Evolutionary conservation across 352 stramenopile genomes (phyloP).

Genomic region (Phytophthora tentaculata): DNA sequence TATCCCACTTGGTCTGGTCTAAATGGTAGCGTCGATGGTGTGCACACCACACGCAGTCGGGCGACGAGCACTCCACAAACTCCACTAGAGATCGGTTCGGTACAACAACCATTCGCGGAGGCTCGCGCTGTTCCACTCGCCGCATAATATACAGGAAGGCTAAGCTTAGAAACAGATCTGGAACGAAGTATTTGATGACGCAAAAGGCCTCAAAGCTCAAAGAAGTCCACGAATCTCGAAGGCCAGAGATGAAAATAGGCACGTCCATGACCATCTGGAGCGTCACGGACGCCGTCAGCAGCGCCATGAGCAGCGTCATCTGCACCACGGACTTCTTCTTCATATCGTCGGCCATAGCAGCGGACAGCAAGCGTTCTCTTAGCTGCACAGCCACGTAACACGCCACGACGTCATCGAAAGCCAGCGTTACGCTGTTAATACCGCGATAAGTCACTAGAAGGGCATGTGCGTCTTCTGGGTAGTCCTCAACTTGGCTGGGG

Average conservation of each 20-base stretch:
- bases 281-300: constrained; percentile 48
- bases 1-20: constrained; percentile 66
- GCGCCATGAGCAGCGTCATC: constrained; percentile 65
- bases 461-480: constrained; percentile 20
- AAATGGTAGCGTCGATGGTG: constrained; percentile 72
- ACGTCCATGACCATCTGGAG: constrained; percentile 67
- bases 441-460: constrained; percentile 47
- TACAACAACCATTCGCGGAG: constrained; percentile 55
- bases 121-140: constrained; percentile 67
- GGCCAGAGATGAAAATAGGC: constrained; percentile 38
- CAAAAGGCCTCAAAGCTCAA: constrained; percentile 49
- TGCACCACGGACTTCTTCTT: constrained; percentile 77
- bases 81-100: constrained; percentile 62
- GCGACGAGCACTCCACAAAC: constrained; percentile 75
- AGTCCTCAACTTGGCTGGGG: constrained; percentile 27
- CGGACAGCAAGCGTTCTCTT: constrained; percentile 51
- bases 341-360: constrained; percentile 77
- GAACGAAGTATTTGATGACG: constrained; percentile 62
- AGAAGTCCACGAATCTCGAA: constrained; percentile 33
- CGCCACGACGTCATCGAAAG: constrained; percentile 52
- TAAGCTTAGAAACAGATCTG: constrained; percentile 56
- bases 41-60: constrained; percentile 74
- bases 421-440: constrained; percentile 53
- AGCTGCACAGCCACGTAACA: constrained; percentile 55
- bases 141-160: constrained; percentile 82